Evolutionary conservation across 2,329 filamentous ascomycete species (phyloP).

Genomic region (Sarocladiaceae sp.): DNA sequence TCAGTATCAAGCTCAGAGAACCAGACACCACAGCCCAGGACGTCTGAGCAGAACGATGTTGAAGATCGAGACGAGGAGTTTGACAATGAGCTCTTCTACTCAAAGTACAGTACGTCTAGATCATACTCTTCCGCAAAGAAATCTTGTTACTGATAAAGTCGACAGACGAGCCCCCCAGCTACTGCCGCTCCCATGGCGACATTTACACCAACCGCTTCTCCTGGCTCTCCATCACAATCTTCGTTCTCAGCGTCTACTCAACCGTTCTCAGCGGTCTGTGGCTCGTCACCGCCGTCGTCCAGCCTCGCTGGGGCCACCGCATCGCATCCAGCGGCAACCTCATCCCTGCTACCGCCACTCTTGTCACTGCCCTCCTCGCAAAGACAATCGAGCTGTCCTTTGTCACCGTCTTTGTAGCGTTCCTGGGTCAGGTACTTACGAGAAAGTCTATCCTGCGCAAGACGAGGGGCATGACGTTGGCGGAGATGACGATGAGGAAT

Average conservation of each 20-base stretch:
- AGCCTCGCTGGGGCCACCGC: conserved; percentile 53
- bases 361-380: conserved; percentile 62
- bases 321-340: conserved; percentile 51
- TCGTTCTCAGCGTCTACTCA: conserved; percentile 52
- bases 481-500: conserved; percentile 70
- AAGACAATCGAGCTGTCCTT: conserved; percentile 75
- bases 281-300: conserved; percentile 53
- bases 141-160: background rate
- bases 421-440: conserved; percentile 69
- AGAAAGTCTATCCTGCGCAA: conserved; percentile 56
- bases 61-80: conserved; percentile 3
- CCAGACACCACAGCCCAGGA: background rate
- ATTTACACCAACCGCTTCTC: conserved; percentile 25
- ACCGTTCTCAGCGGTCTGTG: conserved; percentile 61
- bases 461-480: conserved; percentile 61
- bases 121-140: background rate
- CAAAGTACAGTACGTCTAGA: conserved; percentile 3
- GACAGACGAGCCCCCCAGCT: conserved; percentile 21
- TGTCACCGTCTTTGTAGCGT: conserved; percentile 69
- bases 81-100: conserved; percentile 6
- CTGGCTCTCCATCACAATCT: conserved; percentile 45
- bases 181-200: conserved; percentile 26
- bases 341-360: conserved; percentile 56
- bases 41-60: background rate
- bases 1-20: background rate